Conservation (phyloP, 176 grass and related monocot genomes). For the Juncus effusus region DNA sequence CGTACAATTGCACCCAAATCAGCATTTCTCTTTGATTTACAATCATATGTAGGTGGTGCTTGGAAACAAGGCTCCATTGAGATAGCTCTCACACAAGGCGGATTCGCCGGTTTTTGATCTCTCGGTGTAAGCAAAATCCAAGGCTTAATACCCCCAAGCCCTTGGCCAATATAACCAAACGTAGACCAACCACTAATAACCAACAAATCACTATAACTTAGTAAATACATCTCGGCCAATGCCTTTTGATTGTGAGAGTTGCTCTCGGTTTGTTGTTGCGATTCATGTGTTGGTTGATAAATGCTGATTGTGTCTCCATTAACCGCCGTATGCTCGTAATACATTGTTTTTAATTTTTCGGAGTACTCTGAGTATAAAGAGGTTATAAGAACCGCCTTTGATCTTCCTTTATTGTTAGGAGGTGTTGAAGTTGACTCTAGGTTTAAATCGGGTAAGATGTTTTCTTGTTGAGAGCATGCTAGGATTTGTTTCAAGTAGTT, state of each 20-base stretch:
- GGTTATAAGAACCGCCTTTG: slow-evolving; percentile 50
- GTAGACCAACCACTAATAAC: slow-evolving; percentile 49
- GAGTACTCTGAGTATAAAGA: slow-evolving; percentile 28
- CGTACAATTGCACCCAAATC: slow-evolving; percentile 35
- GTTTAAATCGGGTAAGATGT: slow-evolving; percentile 45
- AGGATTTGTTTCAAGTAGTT: slow-evolving; percentile 43
- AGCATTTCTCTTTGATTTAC: slow-evolving; percentile 42
- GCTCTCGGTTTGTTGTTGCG: slow-evolving; percentile 24
- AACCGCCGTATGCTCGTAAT: slow-evolving; percentile 44
- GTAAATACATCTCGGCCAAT: slow-evolving; percentile 55
- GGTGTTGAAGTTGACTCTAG: slow-evolving; percentile 1
- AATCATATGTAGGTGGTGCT: slow-evolving; percentile 52
- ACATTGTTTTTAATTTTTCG: slow-evolving; percentile 47
- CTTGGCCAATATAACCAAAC: slow-evolving; percentile 49
- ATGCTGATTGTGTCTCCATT: slow-evolving; percentile 41
- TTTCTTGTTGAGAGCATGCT: slow-evolving; percentile 43
- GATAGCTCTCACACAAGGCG: slow-evolving; percentile 38
- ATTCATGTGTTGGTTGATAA: slow-evolving; percentile 32
- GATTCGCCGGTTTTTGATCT: slow-evolving; percentile 27
- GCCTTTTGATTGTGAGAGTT: slow-evolving; percentile 34
- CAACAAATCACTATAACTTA: slow-evolving; percentile 60
- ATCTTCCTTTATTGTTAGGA: slow-evolving; percentile 6
- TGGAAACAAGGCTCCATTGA: slow-evolving; percentile 84
- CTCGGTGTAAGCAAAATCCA: slow-evolving; percentile 40
- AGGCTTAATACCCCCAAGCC: slow-evolving; percentile 50